Conservation (phyloP, 805 yeast species). For the Ogataea neopini region DNA sequence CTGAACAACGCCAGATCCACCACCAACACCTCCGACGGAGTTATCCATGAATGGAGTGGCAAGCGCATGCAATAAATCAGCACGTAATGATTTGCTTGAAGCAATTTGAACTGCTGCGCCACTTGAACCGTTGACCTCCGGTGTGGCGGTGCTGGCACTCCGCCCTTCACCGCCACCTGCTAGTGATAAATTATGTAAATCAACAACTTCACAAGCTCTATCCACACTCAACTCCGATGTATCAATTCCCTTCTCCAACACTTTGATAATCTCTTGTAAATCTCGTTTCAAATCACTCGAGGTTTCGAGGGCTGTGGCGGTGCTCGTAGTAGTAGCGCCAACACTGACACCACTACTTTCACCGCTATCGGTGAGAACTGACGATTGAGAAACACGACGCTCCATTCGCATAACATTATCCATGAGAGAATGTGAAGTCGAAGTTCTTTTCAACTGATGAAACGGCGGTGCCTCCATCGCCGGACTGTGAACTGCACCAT, state of each 20-base stretch:
- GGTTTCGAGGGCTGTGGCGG: background rate
- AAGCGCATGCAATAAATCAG: slow-evolving; percentile 57
- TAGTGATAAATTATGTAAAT: slow-evolving; percentile 59
- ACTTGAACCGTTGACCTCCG: background rate
- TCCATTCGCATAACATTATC: slow-evolving; percentile 37
- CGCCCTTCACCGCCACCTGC: background rate
- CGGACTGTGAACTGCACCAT: slow-evolving; percentile 2
- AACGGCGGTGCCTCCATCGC: slow-evolving; percentile 1
- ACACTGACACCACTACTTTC: background rate
- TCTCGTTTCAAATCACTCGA: slow-evolving; percentile 31
- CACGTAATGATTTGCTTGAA: slow-evolving; percentile 44
- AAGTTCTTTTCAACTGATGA: slow-evolving; percentile 16
- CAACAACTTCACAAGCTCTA: slow-evolving; percentile 42
- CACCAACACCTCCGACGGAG: slow-evolving; percentile 10
- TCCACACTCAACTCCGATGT: slow-evolving; percentile 25
- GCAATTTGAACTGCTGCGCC: slow-evolving; percentile 22
- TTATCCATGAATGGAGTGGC: slow-evolving; percentile 66
- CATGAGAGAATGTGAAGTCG: slow-evolving; percentile 22
- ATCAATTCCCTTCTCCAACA: slow-evolving; percentile 43
- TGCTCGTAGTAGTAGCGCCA: background rate
- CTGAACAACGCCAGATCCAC: slow-evolving; percentile 7
- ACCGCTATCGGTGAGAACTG: slow-evolving; percentile 27
- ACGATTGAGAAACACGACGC: slow-evolving; percentile 47
- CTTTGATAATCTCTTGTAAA: slow-evolving; percentile 48
- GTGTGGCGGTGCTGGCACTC: background rate